These are phyloP conservation scores for Funneliformis caledonium DNA, from an alignment of 371 early-diverging fungal genomes.

Conservation along the genomic window DNA sequence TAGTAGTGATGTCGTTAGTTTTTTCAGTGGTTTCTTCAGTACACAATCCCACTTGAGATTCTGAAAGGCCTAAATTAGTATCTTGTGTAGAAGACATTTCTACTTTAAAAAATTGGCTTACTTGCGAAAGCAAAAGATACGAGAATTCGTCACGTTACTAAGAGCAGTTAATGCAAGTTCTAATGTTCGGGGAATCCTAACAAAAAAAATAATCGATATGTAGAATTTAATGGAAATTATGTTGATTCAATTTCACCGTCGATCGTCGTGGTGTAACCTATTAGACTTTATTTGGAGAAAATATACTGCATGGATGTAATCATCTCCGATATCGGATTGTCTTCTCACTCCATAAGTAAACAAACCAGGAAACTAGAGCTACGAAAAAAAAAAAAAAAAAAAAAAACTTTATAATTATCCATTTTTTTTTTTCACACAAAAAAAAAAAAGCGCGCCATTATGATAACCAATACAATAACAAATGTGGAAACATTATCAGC, in stretches of 20 bases:
- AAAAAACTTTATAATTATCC: conserved; percentile 3
- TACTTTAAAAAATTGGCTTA: background rate
- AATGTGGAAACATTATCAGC: background rate
- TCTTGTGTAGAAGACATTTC: conserved; percentile 13
- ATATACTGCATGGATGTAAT: background rate
- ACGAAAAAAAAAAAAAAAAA: background rate
- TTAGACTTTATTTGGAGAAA: conserved; percentile 1
- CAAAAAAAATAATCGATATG: too few relatives aligned
- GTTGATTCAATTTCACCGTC: background rate
- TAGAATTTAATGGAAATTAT: too few relatives aligned
- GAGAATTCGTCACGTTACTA: background rate
- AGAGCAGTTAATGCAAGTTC: background rate
- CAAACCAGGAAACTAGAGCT: conserved; percentile 18
- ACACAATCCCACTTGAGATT: background rate
- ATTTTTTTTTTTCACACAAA: background rate
- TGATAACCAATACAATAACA: conserved; percentile 19
- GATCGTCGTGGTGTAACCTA: background rate
- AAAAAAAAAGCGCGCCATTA: conserved; percentile 12
- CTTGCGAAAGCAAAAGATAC: background rate
- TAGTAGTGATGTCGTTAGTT: background rate
- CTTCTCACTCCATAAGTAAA: conserved; percentile 12
- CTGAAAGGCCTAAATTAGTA: conserved; percentile 15
- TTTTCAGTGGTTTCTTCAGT: background rate
- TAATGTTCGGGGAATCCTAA: background rate
- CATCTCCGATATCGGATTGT: background rate